Conservation (phyloP, 1,139 yeast species). For the Kurtzmaniella quercitrusa region DNA sequence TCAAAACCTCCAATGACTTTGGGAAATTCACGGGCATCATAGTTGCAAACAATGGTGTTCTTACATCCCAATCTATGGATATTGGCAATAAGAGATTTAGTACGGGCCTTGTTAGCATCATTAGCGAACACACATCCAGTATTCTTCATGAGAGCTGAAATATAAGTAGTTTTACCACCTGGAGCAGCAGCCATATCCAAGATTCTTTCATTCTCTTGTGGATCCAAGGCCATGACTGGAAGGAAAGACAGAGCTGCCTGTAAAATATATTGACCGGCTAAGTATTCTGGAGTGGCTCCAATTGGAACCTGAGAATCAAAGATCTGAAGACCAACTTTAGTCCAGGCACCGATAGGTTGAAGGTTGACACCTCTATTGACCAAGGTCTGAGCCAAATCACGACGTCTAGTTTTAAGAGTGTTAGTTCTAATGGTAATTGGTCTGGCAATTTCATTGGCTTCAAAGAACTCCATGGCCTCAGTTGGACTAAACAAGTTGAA, state of each 20-base stretch:
- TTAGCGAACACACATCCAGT: conserved; percentile 97
- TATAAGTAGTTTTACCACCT: conserved; percentile 97
- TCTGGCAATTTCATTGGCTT: conserved; percentile 95
- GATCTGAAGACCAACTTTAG: conserved; percentile 94
- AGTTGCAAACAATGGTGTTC: conserved; percentile 93
- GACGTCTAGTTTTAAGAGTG: conserved; percentile 88
- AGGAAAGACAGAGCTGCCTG: conserved; percentile 98
- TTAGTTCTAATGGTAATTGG: conserved; percentile 97
- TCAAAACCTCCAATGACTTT: conserved; percentile 98
- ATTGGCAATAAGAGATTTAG: conserved; percentile 93
- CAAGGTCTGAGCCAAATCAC: conserved; percentile 92
- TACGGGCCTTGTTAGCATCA: conserved; percentile 93
- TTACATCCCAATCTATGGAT: conserved; percentile 96
- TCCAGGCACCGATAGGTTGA: conserved; percentile 97
- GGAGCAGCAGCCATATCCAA: conserved; percentile 99
- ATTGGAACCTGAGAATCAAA: conserved; percentile 98
- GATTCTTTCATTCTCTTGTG: conserved; percentile 92
- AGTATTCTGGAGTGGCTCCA: conserved; percentile 98
- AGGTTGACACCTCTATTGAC: conserved; percentile 96
- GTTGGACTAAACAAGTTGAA: conserved; percentile 88
- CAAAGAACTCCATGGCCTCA: conserved; percentile 97
- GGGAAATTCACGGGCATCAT: conserved; percentile 98
- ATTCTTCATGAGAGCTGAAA: conserved; percentile 95
- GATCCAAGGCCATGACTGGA: conserved; percentile 96
- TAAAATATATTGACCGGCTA: conserved; percentile 95